These are phyloP conservation scores for Cystofilobasidium macerans DNA, from an alignment of 768 basidiomycete genomes.

Conservation along the genomic window DNA sequence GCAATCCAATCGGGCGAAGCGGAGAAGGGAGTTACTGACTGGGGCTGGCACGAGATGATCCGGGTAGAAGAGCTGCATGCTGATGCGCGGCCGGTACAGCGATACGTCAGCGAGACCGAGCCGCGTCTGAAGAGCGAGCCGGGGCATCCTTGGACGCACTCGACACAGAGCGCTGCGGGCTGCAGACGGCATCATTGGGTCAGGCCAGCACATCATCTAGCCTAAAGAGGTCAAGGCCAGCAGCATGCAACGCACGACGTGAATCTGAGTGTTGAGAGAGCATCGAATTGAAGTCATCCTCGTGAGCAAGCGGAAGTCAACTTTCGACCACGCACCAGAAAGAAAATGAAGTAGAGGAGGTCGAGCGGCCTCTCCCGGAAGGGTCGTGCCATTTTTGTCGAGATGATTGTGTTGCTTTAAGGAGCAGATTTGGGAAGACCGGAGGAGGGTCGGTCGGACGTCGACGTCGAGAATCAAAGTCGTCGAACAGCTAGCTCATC, in stretches of 20 bases:
- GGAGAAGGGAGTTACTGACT: conserved; percentile 34
- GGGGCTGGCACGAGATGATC: conserved; percentile 44
- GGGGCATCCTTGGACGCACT: conserved; percentile 33
- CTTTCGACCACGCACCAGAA: conserved; percentile 39
- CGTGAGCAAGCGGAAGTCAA: neutral
- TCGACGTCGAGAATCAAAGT: too few species aligned
- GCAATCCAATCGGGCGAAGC: too few species aligned
- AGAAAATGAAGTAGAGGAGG: conserved; percentile 60
- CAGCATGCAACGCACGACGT: conserved; percentile 41
- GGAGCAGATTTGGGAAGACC: neutral
- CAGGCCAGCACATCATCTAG: neutral
- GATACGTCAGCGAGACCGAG: too few species aligned
- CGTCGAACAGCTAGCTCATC: too few species aligned
- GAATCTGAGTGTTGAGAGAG: conserved; percentile 41
- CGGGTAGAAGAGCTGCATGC: conserved; percentile 49
- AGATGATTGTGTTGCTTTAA: neutral
- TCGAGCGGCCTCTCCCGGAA: conserved; percentile 54
- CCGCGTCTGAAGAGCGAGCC: neutral
- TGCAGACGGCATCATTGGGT: conserved; percentile 8
- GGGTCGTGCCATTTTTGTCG: conserved; percentile 42
- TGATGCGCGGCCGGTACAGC: too few species aligned
- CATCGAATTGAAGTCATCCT: neutral
- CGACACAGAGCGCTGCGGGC: conserved; percentile 57
- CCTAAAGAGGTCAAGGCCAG: neutral
- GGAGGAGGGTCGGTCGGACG: neutral